These are phyloP conservation scores for Saccharomyces uvarum DNA, from an alignment of 1,139 yeast genomes.

Conservation along the genomic window DNA sequence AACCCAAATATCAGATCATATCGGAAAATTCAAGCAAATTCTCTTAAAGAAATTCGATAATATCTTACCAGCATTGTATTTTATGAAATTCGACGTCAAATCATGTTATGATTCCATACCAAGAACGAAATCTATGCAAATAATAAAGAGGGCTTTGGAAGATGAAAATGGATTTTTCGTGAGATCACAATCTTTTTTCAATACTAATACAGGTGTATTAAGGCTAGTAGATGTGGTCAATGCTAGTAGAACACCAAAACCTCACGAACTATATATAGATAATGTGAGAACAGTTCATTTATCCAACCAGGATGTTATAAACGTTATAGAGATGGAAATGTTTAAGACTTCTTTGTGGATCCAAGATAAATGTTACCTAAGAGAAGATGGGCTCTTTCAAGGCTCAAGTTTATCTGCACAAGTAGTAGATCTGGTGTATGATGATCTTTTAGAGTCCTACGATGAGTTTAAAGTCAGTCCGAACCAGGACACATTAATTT, in stretches of 20 bases:
- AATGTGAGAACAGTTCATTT: constrained; percentile 21
- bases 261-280: constrained; percentile 18
- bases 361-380: constrained; percentile 33
- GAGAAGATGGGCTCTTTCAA: constrained; percentile 73
- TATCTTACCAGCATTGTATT: constrained; percentile 38
- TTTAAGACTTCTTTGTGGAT: constrained; percentile 35
- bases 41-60: constrained; percentile 16
- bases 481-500: constrained; percentile 35
- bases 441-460: constrained; percentile 46
- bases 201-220: constrained; percentile 15
- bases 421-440: constrained; percentile 70
- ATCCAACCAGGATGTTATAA: constrained; percentile 30
- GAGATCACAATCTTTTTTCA: constrained; percentile 15
- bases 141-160: constrained; percentile 17
- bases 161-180: constrained; percentile 19
- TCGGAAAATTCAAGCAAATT: constrained; percentile 30
- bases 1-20: constrained; percentile 29
- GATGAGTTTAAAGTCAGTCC: constrained; percentile 32
- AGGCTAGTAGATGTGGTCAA: constrained; percentile 17
- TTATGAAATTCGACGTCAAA: constrained; percentile 68
- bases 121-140: constrained; percentile 38
- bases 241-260: constrained; percentile 10
- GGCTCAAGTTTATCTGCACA: constrained; percentile 75
- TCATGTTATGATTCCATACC: constrained; percentile 77
- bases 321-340: constrained; percentile 37